Base-by-base conservation (phyloP, 2,329 filamentous ascomycete species). In the Elsinoe necatrix region DNA sequence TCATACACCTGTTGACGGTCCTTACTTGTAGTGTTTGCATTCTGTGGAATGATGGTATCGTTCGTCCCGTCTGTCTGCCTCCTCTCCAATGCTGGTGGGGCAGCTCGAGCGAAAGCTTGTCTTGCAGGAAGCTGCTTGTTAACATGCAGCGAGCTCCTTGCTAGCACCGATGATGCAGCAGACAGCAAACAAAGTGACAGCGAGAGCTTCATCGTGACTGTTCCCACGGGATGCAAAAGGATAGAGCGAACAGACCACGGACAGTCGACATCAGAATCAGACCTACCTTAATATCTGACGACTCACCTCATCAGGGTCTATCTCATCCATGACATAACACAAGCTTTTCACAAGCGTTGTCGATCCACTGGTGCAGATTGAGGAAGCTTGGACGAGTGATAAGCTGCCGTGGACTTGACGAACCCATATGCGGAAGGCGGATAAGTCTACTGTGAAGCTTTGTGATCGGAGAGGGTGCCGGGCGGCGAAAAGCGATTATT, bases 21-120 rank as follows among this genome's bases (percentile, higher is more conserved):
- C 59, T 31, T 42, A 61, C 61, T 86, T 29, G 67, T 67, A n/a
- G 71, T 73, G 57, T 71, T 69, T 9, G 63, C 64, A 54, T 69
- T 75, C 62, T 73, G 73, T 1, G 70, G 70, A 57, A 76, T 70
- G 21, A 75, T 66, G 14, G 62, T 58, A 9, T 60, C 42, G 16
- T 54, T 57, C 27, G 43, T 48, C 14, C 27, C 45, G 34, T 55
- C 47, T 14, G 37, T 20, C n/a, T 58, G 18, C 16, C 37, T 23
- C 23, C 42, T 57, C n/a, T 58, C 52, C 23, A 58, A 34, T 11
- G 52, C 16, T 35, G 42, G 35, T 14, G 34, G 31, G 29, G 51
- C 57, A 47, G 39, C 21, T 35, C 39, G 39, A 9, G 43, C 54
- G 45, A 56, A 45, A 8, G 55, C 21, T 4, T 45, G 42, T 20